Evolutionary conservation across 306 rosid species (phyloP).

Genomic region (Mimosa pudica): DNA sequence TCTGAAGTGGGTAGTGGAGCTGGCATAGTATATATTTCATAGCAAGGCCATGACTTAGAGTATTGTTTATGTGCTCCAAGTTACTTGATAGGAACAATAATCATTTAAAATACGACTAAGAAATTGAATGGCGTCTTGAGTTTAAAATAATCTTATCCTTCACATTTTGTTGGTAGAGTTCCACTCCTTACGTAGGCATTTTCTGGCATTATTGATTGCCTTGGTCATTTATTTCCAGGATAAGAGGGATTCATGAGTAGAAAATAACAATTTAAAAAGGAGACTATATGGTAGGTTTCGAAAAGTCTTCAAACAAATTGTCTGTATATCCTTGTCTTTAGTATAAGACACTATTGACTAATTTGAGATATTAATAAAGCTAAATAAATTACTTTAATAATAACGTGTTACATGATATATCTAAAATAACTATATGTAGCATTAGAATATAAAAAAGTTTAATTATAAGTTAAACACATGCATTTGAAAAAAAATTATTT

Average conservation of each 20-base stretch:
- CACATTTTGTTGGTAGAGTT: constrained; percentile 20
- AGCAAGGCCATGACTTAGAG: neutral
- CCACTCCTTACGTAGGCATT: constrained; percentile 25
- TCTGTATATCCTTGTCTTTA: constrained; percentile 27
- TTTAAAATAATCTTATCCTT: constrained; percentile 28
- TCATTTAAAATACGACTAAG: constrained; percentile 26
- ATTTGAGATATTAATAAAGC: no score
- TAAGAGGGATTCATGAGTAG: constrained; percentile 4
- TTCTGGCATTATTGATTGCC: constrained; percentile 42
- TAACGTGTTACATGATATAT: no score
- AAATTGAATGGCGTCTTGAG: constrained; percentile 42
- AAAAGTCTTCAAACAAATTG: constrained; percentile 10
- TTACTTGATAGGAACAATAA: constrained; percentile 3
- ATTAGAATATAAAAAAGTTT: no score
- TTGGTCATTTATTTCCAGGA: constrained; percentile 19
- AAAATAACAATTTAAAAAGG: neutral
- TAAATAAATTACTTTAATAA: no score
- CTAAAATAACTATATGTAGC: no score
- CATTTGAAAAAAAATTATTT: no score
- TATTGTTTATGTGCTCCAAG: constrained; percentile 15
- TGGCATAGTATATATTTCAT: constrained; percentile 19
- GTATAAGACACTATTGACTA: no score
- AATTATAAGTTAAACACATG: no score
- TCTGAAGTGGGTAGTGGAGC: constrained; percentile 12
- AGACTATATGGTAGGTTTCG: neutral